These are phyloP conservation scores for Tanacetum coccineum DNA, from an alignment of 129 eudicot species.

Conservation along the genomic window DNA sequence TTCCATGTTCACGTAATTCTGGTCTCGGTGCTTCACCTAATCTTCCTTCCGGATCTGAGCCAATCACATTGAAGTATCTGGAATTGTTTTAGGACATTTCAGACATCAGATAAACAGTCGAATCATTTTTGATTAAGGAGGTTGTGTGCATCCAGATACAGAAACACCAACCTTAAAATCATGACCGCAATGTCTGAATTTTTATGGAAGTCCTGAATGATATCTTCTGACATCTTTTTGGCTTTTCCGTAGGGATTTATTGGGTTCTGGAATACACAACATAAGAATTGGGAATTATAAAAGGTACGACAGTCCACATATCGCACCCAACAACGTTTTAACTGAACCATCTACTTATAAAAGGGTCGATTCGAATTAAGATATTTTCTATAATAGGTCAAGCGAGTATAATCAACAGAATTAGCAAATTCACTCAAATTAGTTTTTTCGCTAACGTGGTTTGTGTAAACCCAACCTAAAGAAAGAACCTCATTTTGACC, in stretches of 20 bases:
- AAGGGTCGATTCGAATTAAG: constrained; percentile 4
- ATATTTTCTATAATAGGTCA: neutral
- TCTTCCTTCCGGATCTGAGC: constrained; percentile 94
- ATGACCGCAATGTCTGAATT: constrained; percentile 76
- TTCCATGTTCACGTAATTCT: constrained; percentile 87
- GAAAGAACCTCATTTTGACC: neutral
- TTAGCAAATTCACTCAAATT: no score
- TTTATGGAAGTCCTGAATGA: constrained; percentile 61
- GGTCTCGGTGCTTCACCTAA: constrained; percentile 92
- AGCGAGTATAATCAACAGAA: neutral
- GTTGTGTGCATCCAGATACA: neutral
- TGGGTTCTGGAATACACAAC: constrained; percentile 42
- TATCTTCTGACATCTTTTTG: constrained; percentile 86
- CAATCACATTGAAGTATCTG: constrained; percentile 95
- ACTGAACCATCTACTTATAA: neutral
- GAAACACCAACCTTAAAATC: constrained; percentile 55
- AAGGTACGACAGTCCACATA: neutral
- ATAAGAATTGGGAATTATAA: neutral
- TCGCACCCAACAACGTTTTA: neutral
- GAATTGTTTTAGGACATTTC: constrained; percentile 8
- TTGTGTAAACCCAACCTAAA: no score
- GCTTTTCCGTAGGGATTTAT: constrained; percentile 91
- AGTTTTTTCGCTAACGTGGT: no score
- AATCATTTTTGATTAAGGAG: neutral
- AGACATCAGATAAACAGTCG: neutral